phyloP scores from a whole-genome alignment of 2,329 filamentous ascomycete genomes.

The Pseudogymnoascus sp. region DNA sequence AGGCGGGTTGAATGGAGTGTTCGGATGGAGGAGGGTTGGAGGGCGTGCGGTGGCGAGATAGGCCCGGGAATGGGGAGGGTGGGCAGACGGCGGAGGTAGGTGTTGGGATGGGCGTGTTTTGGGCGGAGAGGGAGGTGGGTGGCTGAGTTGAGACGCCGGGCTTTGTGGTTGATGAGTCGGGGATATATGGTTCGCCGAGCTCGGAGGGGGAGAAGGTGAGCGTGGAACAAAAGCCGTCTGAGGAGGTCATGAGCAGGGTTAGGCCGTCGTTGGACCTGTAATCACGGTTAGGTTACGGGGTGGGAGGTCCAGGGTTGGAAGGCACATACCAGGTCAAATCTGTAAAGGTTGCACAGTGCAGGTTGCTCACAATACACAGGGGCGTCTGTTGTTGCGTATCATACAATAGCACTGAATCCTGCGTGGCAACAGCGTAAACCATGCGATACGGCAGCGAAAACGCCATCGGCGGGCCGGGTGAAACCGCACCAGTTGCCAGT shows the following conservation, averaged over 20 bases:
- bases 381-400: constrained; percentile 96
- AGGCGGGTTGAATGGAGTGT: constrained; percentile 30
- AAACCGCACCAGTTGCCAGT: constrained; percentile 41
- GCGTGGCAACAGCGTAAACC: constrained; percentile 93
- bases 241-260: constrained; percentile 89
- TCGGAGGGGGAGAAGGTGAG: constrained; percentile 79
- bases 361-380: constrained; percentile 88
- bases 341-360: constrained; percentile 96
- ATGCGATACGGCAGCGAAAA: constrained; percentile 89
- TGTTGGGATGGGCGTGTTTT: constrained; percentile 64
- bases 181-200: constrained; percentile 73
- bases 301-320: background rate
- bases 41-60: constrained; percentile 45
- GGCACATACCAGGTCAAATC: constrained; percentile 79
- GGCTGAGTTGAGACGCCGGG: constrained; percentile 34
- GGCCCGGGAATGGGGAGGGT: constrained; percentile 49
- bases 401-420: constrained; percentile 90
- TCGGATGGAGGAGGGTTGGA: constrained; percentile 53
- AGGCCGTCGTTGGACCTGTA: constrained; percentile 66
- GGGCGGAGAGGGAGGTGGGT: constrained; percentile 41
- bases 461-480: constrained; percentile 57
- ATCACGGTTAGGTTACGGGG: constrained; percentile 15
- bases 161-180: constrained; percentile 49
- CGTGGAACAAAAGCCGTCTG: constrained; percentile 93
- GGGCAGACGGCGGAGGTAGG: constrained; percentile 53